Conservation (phyloP, 1,284 basidiomycete genomes). For the Anthracocystis walkeri region DNA sequence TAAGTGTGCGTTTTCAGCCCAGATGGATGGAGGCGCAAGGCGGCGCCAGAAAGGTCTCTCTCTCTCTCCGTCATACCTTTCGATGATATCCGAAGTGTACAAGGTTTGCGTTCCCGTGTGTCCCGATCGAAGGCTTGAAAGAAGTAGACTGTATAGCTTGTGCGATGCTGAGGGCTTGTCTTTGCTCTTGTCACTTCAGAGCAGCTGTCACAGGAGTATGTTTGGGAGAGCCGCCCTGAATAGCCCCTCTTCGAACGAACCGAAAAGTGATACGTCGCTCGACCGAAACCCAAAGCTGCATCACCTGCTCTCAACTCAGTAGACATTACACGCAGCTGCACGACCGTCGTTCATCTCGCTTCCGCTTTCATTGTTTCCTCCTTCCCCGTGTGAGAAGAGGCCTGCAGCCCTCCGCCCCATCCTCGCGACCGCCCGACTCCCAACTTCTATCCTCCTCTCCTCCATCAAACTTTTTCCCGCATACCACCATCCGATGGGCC, state of each 20-base stretch:
- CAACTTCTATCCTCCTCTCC: constrained; percentile 36
- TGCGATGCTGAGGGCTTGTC: not conserved
- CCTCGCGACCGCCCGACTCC: constrained; percentile 7
- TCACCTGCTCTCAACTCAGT: not conserved
- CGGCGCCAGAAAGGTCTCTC: not conserved
- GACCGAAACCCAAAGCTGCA: not conserved
- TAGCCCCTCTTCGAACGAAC: not conserved
- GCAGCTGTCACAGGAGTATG: not conserved
- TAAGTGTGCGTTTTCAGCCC: constrained; percentile 4
- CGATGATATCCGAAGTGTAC: not conserved
- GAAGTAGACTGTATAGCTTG: not conserved
- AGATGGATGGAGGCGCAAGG: not conserved
- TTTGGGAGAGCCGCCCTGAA: not conserved
- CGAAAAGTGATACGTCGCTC: constrained; percentile 1
- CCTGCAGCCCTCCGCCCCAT: too few species aligned
- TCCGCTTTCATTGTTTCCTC: constrained; percentile 1
- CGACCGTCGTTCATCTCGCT: not conserved
- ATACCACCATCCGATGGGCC: constrained; percentile 33
- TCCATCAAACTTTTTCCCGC: constrained; percentile 7
- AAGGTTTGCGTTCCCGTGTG: not conserved
- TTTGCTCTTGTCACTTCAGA: not conserved
- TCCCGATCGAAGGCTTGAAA: not conserved
- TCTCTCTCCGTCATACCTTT: not conserved
- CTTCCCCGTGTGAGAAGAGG: not conserved
- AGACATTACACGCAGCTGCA: constrained; percentile 33